These are phyloP conservation scores for Pseudogymnoascus sp. DNA, from an alignment of 2,329 filamentous ascomycete genomes.

Conservation along the genomic window DNA sequence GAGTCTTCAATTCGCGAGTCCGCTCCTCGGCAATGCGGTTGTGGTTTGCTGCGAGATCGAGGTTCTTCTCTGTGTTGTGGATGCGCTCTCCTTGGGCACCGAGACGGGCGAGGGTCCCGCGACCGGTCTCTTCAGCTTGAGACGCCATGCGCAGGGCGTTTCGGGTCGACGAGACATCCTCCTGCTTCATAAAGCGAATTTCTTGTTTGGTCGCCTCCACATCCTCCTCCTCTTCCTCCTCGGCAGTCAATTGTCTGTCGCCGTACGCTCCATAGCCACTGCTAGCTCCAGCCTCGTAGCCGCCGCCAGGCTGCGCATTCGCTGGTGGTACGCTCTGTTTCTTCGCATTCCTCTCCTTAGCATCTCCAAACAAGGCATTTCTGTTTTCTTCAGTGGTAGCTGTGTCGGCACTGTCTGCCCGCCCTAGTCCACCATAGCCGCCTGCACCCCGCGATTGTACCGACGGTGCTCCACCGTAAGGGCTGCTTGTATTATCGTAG, in stretches of 20 bases:
- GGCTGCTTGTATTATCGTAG: conserved; percentile 38
- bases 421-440: conserved; percentile 55
- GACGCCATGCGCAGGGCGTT: conserved; percentile 63
- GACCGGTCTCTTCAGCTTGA: conserved; percentile 63
- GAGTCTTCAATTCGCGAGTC: conserved; percentile 72
- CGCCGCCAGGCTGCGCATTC: conserved; percentile 22
- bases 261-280: conserved; percentile 48
- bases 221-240: conserved; percentile 66
- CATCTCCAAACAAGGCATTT: conserved; percentile 51
- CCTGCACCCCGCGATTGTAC: conserved; percentile 41
- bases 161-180: conserved; percentile 64
- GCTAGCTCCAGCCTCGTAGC: conserved; percentile 20
- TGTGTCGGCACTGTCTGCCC: conserved; percentile 36
- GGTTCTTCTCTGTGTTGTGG: conserved; percentile 73
- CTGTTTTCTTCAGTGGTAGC: conserved; percentile 44
- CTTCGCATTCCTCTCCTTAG: conserved; percentile 29
- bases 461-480: conserved; percentile 26
- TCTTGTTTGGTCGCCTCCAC: conserved; percentile 66
- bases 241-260: conserved; percentile 71
- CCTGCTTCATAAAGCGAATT: conserved; percentile 68
- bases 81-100: conserved; percentile 74
- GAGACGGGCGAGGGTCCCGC: conserved; percentile 64
- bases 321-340: conserved; percentile 17
- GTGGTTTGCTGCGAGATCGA: conserved; percentile 72
- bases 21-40: conserved; percentile 72